A percentile compares a stretch with the other conserved stretches of the same genome.
Conservation (phyloP, 1,284 basidiomycete genomes). For the Ustilago vetiveriae region DNA sequence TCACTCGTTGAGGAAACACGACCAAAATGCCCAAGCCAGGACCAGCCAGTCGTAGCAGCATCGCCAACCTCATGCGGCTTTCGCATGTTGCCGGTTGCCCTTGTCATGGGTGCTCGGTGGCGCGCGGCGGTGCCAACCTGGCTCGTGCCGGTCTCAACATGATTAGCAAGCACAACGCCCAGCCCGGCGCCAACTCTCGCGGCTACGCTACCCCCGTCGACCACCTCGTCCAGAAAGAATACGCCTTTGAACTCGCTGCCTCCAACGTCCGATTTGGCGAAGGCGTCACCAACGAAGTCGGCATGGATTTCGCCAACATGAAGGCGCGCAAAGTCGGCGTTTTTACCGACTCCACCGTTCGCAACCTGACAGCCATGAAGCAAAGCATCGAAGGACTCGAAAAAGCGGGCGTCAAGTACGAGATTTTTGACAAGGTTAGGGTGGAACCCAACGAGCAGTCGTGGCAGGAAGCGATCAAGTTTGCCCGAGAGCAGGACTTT, state of each 20-base stretch:
- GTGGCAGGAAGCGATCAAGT: slow-evolving; percentile 79
- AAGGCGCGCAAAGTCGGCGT: slow-evolving; percentile 78
- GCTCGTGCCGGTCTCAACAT: slow-evolving; percentile 55
- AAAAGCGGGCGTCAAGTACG: slow-evolving; percentile 78
- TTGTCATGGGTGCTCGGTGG: slow-evolving; percentile 57
- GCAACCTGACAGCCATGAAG: slow-evolving; percentile 82
- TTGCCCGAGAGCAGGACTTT: slow-evolving; percentile 85
- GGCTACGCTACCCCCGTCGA: slow-evolving; percentile 81
- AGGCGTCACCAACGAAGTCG: slow-evolving; percentile 75
- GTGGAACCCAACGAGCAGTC: slow-evolving; percentile 89
- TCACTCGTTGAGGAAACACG: too few species aligned
- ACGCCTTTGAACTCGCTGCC: slow-evolving; percentile 96
- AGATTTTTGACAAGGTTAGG: slow-evolving; percentile 84
- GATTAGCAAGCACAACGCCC: slow-evolving; percentile 50
- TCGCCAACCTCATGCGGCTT: slow-evolving; percentile 59
- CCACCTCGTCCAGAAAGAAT: slow-evolving; percentile 78
- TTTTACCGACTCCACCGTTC: slow-evolving; percentile 88
- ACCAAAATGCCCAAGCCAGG: slow-evolving; percentile 47
- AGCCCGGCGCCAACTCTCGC: slow-evolving; percentile 43
- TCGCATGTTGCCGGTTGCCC: slow-evolving; percentile 57
- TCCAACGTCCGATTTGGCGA: slow-evolving; percentile 75
- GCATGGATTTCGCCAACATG: slow-evolving; percentile 82
- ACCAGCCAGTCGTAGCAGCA: slow-evolving; percentile 36
- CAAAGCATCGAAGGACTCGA: slow-evolving; percentile 83
- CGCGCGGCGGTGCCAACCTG: slow-evolving; percentile 28